These are phyloP conservation scores for Solanum hybrid DNA, from an alignment of 305 asterid genomes.

Conservation along the genomic window DNA sequence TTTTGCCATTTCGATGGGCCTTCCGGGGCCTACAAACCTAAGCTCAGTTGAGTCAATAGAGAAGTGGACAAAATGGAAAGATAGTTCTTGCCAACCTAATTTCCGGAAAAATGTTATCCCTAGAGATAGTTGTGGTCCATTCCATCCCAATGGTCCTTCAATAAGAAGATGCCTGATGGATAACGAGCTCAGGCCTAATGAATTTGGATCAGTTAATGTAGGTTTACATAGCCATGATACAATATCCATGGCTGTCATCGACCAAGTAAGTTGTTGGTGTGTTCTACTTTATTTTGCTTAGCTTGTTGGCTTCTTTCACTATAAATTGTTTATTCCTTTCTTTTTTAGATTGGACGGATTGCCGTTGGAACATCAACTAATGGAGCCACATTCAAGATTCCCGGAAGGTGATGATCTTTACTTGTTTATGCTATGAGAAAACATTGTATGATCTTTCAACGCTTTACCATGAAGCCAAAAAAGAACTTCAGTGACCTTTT, in stretches of 20 bases:
- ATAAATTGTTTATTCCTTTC: neutral
- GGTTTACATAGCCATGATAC: conserved; percentile 69
- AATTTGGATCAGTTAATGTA: conserved; percentile 25
- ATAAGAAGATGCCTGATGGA: conserved; percentile 24
- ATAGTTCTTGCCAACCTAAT: conserved; percentile 66
- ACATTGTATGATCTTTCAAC: neutral
- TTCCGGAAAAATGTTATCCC: conserved; percentile 68
- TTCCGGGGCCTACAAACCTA: conserved; percentile 78
- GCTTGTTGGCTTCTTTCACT: neutral
- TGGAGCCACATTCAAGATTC: conserved; percentile 90
- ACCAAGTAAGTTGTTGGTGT: conserved; percentile 43
- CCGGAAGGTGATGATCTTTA: conserved; percentile 59
- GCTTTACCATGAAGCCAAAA: neutral
- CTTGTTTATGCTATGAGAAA: neutral
- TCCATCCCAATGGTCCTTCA: conserved; percentile 24
- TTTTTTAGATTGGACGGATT: conserved; percentile 55
- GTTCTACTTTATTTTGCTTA: neutral
- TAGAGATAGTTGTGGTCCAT: conserved; percentile 69
- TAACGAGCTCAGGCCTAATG: conserved; percentile 10
- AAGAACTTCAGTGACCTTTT: neutral
- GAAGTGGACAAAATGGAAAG: conserved; percentile 75
- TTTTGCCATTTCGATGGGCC: conserved; percentile 93
- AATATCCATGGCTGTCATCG: conserved; percentile 88
- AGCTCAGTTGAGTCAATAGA: conserved; percentile 72
- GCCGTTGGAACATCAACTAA: conserved; percentile 94